Percentiles rank a stretch among this genome's conserved stretches.
Conservation (phyloP, 495 filamentous ascomycete genomes). For the Annulohypoxylon stygium region DNA sequence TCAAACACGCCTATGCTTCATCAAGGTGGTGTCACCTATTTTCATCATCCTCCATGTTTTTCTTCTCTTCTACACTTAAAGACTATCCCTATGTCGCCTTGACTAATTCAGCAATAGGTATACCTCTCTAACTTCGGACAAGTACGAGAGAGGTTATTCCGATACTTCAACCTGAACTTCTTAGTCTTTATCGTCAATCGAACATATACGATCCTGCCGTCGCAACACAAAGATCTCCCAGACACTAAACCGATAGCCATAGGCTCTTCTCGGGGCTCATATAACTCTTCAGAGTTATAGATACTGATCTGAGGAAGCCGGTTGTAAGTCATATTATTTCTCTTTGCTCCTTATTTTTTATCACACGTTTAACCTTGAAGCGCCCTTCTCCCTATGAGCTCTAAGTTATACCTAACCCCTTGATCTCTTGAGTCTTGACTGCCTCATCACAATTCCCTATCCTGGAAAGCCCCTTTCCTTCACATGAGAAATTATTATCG, state of each 20-base stretch:
- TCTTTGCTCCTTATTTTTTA: not conserved
- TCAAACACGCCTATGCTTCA: not conserved
- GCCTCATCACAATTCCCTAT: too few relatives aligned
- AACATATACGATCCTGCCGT: not conserved
- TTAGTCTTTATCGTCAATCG: not conserved
- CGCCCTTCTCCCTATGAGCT: not conserved
- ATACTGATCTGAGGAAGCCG: not conserved
- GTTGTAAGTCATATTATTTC: not conserved
- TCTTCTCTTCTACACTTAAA: not conserved
- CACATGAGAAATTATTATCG: too few relatives aligned
- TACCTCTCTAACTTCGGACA: not conserved
- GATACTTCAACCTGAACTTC: not conserved
- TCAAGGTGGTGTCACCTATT: not conserved
- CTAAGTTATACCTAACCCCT: too few relatives aligned
- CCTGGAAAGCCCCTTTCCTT: too few relatives aligned
- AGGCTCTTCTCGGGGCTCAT: not conserved
- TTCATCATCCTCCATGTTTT: not conserved
- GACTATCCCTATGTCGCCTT: not conserved
- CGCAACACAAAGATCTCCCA: too few relatives aligned
- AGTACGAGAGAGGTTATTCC: not conserved
- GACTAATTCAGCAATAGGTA: not conserved
- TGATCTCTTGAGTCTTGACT: too few relatives aligned
- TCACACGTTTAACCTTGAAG: not conserved
- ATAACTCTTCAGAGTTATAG: conserved; percentile 3
- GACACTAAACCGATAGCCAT: not conserved